phyloP scores from a whole-genome alignment of 768 basidiomycete genomes.

The Tephrocybe sp. region DNA sequence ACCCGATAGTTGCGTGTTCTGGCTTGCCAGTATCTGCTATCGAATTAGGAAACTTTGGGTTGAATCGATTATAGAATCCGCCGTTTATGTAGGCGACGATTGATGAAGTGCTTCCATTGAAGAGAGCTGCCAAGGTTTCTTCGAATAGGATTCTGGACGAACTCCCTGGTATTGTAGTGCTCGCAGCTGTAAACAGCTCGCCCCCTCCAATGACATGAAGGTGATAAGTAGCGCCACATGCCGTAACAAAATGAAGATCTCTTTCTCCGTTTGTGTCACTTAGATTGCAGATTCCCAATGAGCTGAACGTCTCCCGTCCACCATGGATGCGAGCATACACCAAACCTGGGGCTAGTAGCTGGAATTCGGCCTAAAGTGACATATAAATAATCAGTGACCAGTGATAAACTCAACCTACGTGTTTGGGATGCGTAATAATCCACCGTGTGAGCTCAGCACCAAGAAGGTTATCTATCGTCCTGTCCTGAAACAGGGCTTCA shows the following conservation, averaged over 20 bases:
- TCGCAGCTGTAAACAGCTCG: background rate
- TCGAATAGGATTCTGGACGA: background rate
- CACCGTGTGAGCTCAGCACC: too few relatives aligned
- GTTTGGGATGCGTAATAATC: too few relatives aligned
- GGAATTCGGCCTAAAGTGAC: background rate
- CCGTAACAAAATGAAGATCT: background rate
- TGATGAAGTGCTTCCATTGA: background rate
- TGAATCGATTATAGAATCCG: background rate
- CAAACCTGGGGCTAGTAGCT: background rate
- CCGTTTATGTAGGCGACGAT: background rate
- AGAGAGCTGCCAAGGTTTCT: background rate
- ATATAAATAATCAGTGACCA: too few relatives aligned
- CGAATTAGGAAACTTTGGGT: background rate
- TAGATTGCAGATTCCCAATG: background rate
- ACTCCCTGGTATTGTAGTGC: background rate
- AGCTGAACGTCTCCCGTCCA: background rate
- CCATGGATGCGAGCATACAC: background rate
- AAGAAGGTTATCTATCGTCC: too few relatives aligned
- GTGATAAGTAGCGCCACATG: background rate
- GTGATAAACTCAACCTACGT: too few relatives aligned
- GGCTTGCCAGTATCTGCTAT: background rate
- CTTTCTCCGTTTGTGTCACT: background rate
- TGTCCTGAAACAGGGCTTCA: too few relatives aligned
- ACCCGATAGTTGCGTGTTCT: background rate
- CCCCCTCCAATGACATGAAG: background rate